phyloP scores from a whole-genome alignment of 208 protist genomes.

The Leishmania aethiopica region DNA sequence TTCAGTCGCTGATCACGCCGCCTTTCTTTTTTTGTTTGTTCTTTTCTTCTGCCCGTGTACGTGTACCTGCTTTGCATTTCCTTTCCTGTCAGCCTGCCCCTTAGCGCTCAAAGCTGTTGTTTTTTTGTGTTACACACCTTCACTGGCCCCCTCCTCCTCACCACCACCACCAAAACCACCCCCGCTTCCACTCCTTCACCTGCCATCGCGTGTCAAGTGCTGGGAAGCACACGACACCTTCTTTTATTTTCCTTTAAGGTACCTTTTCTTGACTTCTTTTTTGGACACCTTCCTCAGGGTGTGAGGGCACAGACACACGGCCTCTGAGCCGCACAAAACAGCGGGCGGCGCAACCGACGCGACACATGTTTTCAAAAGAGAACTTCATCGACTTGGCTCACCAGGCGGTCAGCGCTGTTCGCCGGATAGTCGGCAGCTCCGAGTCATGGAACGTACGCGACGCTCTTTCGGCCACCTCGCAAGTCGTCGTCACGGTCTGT shows the following conservation, averaged over 20 bases:
- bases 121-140: neutral
- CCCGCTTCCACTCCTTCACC: neutral
- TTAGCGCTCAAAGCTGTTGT: neutral
- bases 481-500: constrained; percentile 54
- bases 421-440: constrained; percentile 48
- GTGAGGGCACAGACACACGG: neutral
- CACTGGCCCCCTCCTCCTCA: neutral
- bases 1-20: neutral
- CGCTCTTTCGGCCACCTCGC: constrained; percentile 42
- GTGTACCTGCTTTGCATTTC: neutral
- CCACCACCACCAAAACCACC: neutral
- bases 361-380: constrained; percentile 46
- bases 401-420: constrained; percentile 59
- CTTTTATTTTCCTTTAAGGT: neutral
- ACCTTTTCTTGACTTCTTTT: neutral
- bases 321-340: neutral
- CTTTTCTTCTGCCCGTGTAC: neutral
- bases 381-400: constrained; percentile 65
- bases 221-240: neutral
- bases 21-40: neutral
- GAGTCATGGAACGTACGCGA: constrained; percentile 38
- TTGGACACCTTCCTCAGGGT: neutral
- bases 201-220: neutral
- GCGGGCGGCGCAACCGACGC: constrained; percentile 8
- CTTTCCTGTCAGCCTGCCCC: neutral